phyloP scores from a whole-genome alignment of 352 stramenopile genomes.

The Pythium aquatile region DNA sequence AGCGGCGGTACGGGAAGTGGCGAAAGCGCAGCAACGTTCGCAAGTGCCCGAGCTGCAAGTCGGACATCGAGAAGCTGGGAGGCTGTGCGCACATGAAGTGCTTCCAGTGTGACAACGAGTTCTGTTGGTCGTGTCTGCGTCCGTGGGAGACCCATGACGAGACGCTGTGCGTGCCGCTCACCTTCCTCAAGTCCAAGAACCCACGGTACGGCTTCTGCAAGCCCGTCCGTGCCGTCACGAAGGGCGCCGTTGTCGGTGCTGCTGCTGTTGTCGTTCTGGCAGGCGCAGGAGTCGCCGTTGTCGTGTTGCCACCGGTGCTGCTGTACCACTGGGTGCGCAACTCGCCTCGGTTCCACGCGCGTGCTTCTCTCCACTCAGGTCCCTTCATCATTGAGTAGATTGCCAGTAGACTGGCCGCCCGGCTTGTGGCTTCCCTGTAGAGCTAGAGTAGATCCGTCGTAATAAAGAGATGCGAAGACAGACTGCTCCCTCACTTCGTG shows the following conservation, averaged over 20 bases:
- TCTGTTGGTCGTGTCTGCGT: slow-evolving; percentile 80
- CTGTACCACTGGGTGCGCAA: slow-evolving; percentile 58
- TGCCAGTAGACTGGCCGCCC: background rate
- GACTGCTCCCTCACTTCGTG: background rate
- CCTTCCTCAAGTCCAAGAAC: slow-evolving; percentile 71
- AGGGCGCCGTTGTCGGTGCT: slow-evolving; percentile 56
- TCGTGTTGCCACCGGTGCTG: slow-evolving; percentile 68
- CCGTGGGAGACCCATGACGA: slow-evolving; percentile 71
- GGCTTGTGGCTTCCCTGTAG: no score
- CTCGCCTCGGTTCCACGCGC: slow-evolving; percentile 40
- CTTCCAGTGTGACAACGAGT: slow-evolving; percentile 82
- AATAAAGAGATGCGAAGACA: background rate
- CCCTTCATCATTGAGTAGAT: slow-evolving; percentile 26
- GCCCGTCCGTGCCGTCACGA: slow-evolving; percentile 69
- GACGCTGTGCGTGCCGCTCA: slow-evolving; percentile 64
- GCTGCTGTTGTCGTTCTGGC: slow-evolving; percentile 50
- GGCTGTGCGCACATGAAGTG: slow-evolving; percentile 86
- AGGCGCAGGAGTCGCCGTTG: slow-evolving; percentile 57
- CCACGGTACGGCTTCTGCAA: slow-evolving; percentile 56
- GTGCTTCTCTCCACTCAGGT: slow-evolving; percentile 37
- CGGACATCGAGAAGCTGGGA: slow-evolving; percentile 82
- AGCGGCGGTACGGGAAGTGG: slow-evolving; percentile 69
- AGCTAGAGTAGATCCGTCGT: background rate
- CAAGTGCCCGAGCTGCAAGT: slow-evolving; percentile 62
- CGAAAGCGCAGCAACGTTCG: slow-evolving; percentile 71